These are phyloP conservation scores for Ganoderma lucidum DNA, from an alignment of 1,284 basidiomycete species.

Conservation along the genomic window DNA sequence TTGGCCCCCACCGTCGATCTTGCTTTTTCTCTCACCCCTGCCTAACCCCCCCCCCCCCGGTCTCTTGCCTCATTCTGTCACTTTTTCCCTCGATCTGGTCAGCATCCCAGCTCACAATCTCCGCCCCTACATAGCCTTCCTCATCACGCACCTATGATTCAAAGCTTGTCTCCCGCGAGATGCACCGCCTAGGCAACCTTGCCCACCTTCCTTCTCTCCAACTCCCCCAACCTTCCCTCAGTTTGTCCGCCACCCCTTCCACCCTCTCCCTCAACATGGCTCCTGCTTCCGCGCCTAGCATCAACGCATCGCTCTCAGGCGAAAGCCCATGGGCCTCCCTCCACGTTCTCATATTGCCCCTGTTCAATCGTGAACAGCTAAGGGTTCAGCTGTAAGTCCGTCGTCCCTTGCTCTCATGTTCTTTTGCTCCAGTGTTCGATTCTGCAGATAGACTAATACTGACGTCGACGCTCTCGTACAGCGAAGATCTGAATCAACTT, in stretches of 20 bases:
- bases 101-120: constrained; percentile 9
- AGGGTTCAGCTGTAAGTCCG: constrained; percentile 78
- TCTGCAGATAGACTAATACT: background rate
- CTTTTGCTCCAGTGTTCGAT: background rate
- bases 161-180: constrained; percentile 77
- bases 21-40: background rate
- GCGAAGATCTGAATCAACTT: constrained; percentile 89
- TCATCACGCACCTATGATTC: constrained; percentile 75
- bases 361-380: constrained; percentile 94
- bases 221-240: constrained; percentile 40
- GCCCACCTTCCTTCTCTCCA: constrained; percentile 51
- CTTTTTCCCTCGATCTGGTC: constrained; percentile 13
- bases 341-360: constrained; percentile 86
- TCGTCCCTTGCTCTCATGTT: background rate
- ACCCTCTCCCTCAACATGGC: constrained; percentile 29
- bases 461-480: constrained; percentile 37
- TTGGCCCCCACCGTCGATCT: background rate
- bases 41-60: background rate
- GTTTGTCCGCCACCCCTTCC: constrained; percentile 44
- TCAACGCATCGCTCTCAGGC: constrained; percentile 36
- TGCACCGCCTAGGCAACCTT: constrained; percentile 77
- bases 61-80: constrained; percentile 6
- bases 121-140: constrained; percentile 43
- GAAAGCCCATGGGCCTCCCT: constrained; percentile 83
- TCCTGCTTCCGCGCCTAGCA: constrained; percentile 17